phyloP scores from a whole-genome alignment of 768 basidiomycete genomes.

The Rhodosporidiobolus odoratus region DNA sequence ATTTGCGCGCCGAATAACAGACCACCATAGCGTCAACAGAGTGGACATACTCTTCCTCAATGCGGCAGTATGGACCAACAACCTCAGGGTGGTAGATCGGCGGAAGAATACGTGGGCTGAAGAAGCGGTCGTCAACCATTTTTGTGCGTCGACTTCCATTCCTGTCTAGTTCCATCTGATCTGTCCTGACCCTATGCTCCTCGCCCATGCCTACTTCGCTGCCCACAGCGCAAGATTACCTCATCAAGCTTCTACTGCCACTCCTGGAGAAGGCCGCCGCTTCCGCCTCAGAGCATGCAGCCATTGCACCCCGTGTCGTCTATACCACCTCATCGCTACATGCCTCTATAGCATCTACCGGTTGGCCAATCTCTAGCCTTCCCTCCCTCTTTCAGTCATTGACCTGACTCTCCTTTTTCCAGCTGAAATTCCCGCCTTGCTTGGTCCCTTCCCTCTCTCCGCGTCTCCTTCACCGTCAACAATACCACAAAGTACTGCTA shows the following conservation, averaged over 20 bases:
- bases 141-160: not conserved
- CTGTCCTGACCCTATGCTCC: not conserved
- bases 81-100: not conserved
- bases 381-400: not conserved
- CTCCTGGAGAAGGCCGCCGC: not conserved
- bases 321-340: slow-evolving; percentile 18
- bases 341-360: not conserved
- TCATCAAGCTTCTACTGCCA: not conserved
- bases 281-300: rapidly evolving
- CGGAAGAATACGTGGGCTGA: not conserved
- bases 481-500: not conserved
- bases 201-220: not conserved
- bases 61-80: slow-evolving; percentile 15
- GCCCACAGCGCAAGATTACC: slow-evolving; percentile 11
- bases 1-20: not conserved
- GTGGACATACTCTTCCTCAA: slow-evolving; percentile 21
- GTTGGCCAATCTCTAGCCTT: not conserved
- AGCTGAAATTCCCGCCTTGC: not conserved
- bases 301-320: slow-evolving; percentile 5
- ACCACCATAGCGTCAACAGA: not conserved
- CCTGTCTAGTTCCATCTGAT: rapidly evolving
- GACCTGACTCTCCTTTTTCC: not conserved
- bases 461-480: not conserved
- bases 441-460: not conserved
- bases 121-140: slow-evolving; percentile 25